phyloP scores from a whole-genome alignment of 345 rosid species.

The Salix suchowensis region DNA sequence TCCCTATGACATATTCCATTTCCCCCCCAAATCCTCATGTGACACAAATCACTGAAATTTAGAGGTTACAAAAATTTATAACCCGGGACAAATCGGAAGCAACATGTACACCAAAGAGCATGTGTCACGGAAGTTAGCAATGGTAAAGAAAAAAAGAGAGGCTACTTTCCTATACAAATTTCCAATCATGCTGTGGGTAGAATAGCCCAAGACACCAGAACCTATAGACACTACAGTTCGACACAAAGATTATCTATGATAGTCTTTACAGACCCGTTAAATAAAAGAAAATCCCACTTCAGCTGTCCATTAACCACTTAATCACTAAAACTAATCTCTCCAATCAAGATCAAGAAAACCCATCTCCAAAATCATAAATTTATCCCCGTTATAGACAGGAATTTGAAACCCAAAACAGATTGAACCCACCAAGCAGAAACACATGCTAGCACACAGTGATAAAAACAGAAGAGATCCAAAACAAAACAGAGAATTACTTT shows the following conservation, averaged over 20 bases:
- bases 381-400: background rate
- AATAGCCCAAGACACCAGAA: background rate
- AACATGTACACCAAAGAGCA: background rate
- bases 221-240: background rate
- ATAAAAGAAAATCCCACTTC: background rate
- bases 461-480: conserved; percentile 1
- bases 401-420: background rate
- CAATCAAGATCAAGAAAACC: background rate
- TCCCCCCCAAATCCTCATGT: background rate
- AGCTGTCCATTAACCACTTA: background rate
- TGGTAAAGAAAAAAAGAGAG: background rate
- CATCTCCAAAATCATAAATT: background rate
- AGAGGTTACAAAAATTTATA: background rate
- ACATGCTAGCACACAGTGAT: background rate
- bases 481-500: background rate
- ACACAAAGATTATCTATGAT: background rate
- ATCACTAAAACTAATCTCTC: background rate
- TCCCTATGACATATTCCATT: background rate
- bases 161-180: background rate
- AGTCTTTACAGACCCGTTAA: background rate
- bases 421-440: background rate
- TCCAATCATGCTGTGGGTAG: background rate
- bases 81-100: background rate
- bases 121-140: background rate
- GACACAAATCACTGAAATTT: background rate